Percentiles rank a stretch among this genome's conserved stretches.
These are phyloP conservation scores for Curvularia spicifera DNA, from an alignment of 2,329 filamentous ascomycete species.

Conservation along the genomic window DNA sequence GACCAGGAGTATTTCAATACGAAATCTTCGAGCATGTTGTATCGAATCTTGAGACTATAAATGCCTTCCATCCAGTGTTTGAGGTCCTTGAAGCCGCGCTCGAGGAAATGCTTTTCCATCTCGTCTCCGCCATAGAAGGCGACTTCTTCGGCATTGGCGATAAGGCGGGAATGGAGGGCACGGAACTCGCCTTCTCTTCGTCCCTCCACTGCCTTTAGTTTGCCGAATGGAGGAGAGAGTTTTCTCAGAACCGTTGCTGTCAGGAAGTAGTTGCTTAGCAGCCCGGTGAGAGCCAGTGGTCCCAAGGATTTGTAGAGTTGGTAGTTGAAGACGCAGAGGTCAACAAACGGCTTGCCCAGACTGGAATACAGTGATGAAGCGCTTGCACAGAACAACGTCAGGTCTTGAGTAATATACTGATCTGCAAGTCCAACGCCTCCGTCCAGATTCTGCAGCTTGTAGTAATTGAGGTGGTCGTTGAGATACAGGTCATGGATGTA, in stretches of 20 bases:
- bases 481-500: slow-evolving; percentile 98
- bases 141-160: slow-evolving; percentile 96
- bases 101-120: slow-evolving; percentile 91
- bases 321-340: slow-evolving; percentile 97
- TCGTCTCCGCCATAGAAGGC: slow-evolving; percentile 96
- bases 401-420: slow-evolving; percentile 96
- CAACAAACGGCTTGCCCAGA: slow-evolving; percentile 96
- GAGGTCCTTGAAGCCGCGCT: slow-evolving; percentile 89
- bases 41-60: slow-evolving; percentile 95
- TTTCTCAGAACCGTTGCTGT: slow-evolving; percentile 88
- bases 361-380: slow-evolving; percentile 94
- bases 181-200: slow-evolving; percentile 95
- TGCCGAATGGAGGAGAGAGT: slow-evolving; percentile 93
- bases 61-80: slow-evolving; percentile 98
- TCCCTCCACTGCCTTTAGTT: slow-evolving; percentile 94
- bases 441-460: slow-evolving; percentile 91
- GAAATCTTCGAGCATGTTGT: slow-evolving; percentile 98
- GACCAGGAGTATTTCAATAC: slow-evolving; percentile 99
- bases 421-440: slow-evolving; percentile 92
- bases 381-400: slow-evolving; percentile 92
- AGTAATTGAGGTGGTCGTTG: slow-evolving; percentile 94
- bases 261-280: slow-evolving; percentile 91
- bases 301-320: slow-evolving; percentile 92
- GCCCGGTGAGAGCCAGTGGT: slow-evolving; percentile 81
- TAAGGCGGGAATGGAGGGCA: slow-evolving; percentile 85